Conservation (phyloP, 768 basidiomycete species). For the Lactarius tabidus region DNA sequence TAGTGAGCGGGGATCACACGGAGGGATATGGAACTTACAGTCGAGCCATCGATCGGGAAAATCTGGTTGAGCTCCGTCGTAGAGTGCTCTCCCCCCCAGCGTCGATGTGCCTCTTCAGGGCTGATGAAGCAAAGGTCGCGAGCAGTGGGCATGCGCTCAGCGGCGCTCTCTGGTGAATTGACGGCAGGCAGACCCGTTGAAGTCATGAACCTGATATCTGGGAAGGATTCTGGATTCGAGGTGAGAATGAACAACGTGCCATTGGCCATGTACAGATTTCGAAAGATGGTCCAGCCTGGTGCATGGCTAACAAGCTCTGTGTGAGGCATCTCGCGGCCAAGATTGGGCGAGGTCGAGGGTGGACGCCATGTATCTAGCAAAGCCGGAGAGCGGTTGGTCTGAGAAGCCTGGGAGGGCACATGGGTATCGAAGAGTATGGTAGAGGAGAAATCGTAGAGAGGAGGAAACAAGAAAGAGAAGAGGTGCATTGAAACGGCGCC, state of each 20-base stretch:
- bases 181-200: conserved; percentile 59
- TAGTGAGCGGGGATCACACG: neutral
- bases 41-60: conserved; percentile 67
- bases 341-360: neutral
- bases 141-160: conserved; percentile 60
- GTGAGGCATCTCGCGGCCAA: conserved; percentile 37
- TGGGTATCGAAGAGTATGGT: conserved; percentile 26
- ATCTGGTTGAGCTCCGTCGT: conserved; percentile 43
- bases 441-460: neutral
- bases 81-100: conserved; percentile 51
- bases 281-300: conserved; percentile 83
- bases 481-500: conserved; percentile 57
- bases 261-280: conserved; percentile 79
- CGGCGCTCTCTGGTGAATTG: conserved; percentile 61
- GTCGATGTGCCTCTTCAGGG: conserved; percentile 51
- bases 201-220: conserved; percentile 52
- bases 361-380: neutral
- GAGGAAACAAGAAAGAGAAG: conserved; percentile 38
- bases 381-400: neutral
- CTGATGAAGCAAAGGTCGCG: conserved; percentile 60
- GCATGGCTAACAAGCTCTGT: conserved; percentile 62
- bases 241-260: conserved; percentile 74
- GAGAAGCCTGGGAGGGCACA: conserved; percentile 21
- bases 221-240: conserved; percentile 42
- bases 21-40: conserved; percentile 42